Conservation (phyloP, 1,284 basidiomycete species). For the Trichosporon faecale region DNA sequence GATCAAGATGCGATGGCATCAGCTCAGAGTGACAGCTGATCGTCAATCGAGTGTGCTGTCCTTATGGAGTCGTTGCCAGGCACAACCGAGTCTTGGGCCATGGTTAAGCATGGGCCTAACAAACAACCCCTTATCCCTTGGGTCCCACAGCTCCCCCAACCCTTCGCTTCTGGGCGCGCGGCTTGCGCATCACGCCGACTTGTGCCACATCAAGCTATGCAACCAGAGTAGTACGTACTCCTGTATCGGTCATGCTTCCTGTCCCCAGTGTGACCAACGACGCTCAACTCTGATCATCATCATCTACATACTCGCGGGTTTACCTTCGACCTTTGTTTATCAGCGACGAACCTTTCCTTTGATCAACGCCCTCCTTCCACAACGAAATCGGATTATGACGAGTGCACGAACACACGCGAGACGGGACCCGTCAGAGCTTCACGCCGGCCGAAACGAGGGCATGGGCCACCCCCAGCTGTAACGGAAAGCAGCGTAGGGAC, state of each 20-base stretch:
- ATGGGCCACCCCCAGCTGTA: too few species aligned
- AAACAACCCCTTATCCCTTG: constrained; percentile 5
- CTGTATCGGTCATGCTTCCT: not conserved
- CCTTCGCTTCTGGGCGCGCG: not conserved
- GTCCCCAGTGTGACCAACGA: not conserved
- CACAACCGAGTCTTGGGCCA: constrained; percentile 9
- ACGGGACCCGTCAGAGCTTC: not conserved
- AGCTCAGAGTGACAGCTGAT: constrained; percentile 1
- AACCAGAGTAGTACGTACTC: constrained; percentile 1
- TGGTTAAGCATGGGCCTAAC: constrained; percentile 11
- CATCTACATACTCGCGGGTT: not conserved
- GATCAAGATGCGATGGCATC: not conserved
- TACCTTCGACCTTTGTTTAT: not conserved
- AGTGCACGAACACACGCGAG: not conserved
- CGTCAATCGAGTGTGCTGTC: not conserved
- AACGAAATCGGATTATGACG: not conserved
- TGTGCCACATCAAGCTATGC: not conserved
- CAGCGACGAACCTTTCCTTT: not conserved
- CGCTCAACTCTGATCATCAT: not conserved
- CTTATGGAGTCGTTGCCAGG: constrained; percentile 8
- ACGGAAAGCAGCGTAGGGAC: too few species aligned
- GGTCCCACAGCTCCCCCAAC: not conserved
- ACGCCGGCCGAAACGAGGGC: not conserved
- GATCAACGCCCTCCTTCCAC: not conserved
- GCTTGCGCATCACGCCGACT: not conserved